A percentile compares a stretch with the other conserved stretches of the same genome.
These are phyloP conservation scores for Trypanosoma rangeli DNA, from an alignment of 208 protist genomes.

Conservation along the genomic window DNA sequence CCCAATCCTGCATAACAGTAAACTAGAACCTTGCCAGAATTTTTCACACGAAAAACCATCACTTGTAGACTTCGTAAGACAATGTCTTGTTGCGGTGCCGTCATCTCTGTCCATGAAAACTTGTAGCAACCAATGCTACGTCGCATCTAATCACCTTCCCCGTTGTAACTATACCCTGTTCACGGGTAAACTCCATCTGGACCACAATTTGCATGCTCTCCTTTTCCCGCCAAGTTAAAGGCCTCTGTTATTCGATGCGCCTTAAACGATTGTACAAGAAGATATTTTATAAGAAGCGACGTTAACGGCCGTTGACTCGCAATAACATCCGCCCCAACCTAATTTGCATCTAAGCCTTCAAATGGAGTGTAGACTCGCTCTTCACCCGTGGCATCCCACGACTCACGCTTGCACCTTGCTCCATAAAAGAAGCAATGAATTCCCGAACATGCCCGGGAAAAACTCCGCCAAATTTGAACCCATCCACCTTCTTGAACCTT, in stretches of 20 bases:
- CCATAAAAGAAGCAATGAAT: constrained; percentile 89
- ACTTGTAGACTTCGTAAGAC: constrained; percentile 90
- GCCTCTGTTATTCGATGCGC: constrained; percentile 74
- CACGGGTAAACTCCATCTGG: constrained; percentile 82
- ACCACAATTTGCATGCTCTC: constrained; percentile 91
- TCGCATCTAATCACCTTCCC: constrained; percentile 85
- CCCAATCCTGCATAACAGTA: constrained; percentile 93
- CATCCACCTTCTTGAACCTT: constrained; percentile 57
- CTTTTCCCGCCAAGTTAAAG: constrained; percentile 91
- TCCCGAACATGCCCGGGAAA: constrained; percentile 66
- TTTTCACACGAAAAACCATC: constrained; percentile 90
- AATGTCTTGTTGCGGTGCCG: constrained; percentile 82
- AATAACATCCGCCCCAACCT: constrained; percentile 82
- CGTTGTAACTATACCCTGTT: constrained; percentile 91
- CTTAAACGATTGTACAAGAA: constrained; percentile 83
- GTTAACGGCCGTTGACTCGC: constrained; percentile 87
- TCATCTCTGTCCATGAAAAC: constrained; percentile 93
- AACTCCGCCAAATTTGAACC: constrained; percentile 71
- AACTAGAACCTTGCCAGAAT: constrained; percentile 83
- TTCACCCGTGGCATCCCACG: constrained; percentile 68
- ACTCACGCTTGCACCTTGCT: constrained; percentile 77
- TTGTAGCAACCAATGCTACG: constrained; percentile 88
- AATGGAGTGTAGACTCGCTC: constrained; percentile 59
- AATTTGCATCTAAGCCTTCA: constrained; percentile 87
- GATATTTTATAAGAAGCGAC: constrained; percentile 85